Evolutionary conservation across 2,329 filamentous ascomycete genomes (phyloP).

Genomic region (Acrocalymma vagum): DNA sequence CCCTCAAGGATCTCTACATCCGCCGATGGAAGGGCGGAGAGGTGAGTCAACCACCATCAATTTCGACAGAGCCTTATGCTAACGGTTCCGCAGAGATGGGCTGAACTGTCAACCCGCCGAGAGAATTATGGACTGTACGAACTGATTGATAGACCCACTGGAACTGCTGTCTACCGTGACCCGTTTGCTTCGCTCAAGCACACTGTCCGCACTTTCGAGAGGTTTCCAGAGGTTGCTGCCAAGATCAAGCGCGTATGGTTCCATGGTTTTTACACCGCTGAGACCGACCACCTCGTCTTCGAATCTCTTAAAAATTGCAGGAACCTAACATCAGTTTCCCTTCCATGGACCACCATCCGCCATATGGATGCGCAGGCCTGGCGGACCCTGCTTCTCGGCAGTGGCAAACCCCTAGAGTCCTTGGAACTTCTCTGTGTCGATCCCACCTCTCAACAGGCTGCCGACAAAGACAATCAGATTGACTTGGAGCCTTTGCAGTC

Average conservation of each 20-base stretch:
- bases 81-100: constrained; percentile 56
- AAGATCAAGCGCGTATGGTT: constrained; percentile 64
- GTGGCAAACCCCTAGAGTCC: constrained; percentile 55
- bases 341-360: constrained; percentile 63
- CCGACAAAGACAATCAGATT: constrained; percentile 48
- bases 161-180: constrained; percentile 61
- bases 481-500: constrained; percentile 56
- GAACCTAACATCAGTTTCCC: constrained; percentile 57
- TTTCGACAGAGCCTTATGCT: constrained; percentile 11
- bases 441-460: constrained; percentile 55
- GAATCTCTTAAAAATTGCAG: constrained; percentile 57
- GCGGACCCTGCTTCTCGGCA: constrained; percentile 56
- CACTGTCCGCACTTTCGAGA: constrained; percentile 56
- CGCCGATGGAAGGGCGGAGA: constrained; percentile 60
- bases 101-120: constrained; percentile 55
- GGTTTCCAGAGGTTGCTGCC: constrained; percentile 55
- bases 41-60: constrained; percentile 27
- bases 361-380: constrained; percentile 58
- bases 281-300: constrained; percentile 60
- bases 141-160: constrained; percentile 55
- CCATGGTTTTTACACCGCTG: constrained; percentile 61
- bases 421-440: constrained; percentile 62
- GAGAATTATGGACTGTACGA: constrained; percentile 58
- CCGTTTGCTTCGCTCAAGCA: constrained; percentile 59
- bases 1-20: constrained; percentile 61